Base-by-base conservation (phyloP, 2,329 filamentous ascomycete species). In the Alternaria ventricosa region DNA sequence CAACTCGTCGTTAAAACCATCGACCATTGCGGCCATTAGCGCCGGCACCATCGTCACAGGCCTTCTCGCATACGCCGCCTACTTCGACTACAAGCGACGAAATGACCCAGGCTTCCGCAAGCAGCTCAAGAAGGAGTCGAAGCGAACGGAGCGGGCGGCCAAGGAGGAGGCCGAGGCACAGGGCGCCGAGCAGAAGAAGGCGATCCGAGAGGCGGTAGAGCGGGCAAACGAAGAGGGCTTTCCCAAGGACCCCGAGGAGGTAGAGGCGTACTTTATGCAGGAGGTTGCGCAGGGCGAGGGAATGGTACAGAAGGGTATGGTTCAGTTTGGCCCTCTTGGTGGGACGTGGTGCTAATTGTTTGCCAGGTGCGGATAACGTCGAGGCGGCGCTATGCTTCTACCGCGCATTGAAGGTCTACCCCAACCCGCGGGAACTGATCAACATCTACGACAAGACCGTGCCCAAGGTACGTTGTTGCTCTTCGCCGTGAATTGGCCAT, bases 371-470 rank as follows among this genome's bases (percentile, higher is more conserved):
- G 71, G 88, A 90, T 77, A 85, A 87, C 44, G 82, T 97, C 63
- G 94, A 97, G 70, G 93, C 96, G 55, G 95, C 96, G 51, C 85
- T 98, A 65, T 93, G 92, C 81, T 99, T 99, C 84, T 99, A 98
- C 88, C 96, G 94, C 87, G 96, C 94, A 47, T 88, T 99, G 71
- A 99, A 99, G 88, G 96, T 98, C 73, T 99, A 99, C 84, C 96
- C 96, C 56, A 92, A 93, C 75, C 96, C 95, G 12, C 88, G 90
- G 74, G 96, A 98, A 78, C 86, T 99, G 75, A 97, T 99, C 80
- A 88, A 88, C 76, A 97, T 99, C 82, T 99, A 99, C 83, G 96
- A 99, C 82, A 97, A 97, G 88, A 98, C 96, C 30, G 94, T 98
- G 49, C 91, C 95, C 74, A 97, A 97, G 92, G 94, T 93, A 82